Percentiles rank a stretch among this genome's conserved stretches.
These are phyloP conservation scores for Coemansia sp. DNA, from an alignment of 371 early-diverging fungal genomes.

Conservation along the genomic window DNA sequence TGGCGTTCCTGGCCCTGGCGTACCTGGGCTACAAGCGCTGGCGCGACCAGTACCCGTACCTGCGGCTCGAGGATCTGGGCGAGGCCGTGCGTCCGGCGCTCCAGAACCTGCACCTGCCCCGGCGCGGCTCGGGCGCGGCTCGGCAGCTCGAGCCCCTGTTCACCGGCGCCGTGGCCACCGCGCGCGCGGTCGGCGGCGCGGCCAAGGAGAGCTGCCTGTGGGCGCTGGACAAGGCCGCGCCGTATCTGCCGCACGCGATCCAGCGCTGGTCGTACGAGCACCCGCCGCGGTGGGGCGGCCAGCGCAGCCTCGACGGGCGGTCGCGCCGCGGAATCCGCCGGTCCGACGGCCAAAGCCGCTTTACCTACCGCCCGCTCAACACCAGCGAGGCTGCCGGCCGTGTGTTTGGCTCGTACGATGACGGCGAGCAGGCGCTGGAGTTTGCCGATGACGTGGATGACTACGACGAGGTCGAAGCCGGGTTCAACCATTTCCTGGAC, in stretches of 20 bases:
- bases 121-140: slow-evolving; percentile 13
- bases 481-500: slow-evolving; percentile 46
- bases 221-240: slow-evolving; percentile 38
- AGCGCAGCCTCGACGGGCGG: slow-evolving; percentile 34
- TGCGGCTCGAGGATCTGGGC: slow-evolving; percentile 46
- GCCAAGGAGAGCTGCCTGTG: slow-evolving; percentile 35
- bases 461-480: slow-evolving; percentile 45
- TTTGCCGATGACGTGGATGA: slow-evolving; percentile 17
- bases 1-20: slow-evolving; percentile 49
- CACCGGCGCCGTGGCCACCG: slow-evolving; percentile 34
- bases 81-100: slow-evolving; percentile 28
- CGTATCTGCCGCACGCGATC: slow-evolving; percentile 30
- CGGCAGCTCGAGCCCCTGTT: slow-evolving; percentile 38
- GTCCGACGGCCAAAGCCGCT: slow-evolving; percentile 15
- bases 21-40: slow-evolving; percentile 36
- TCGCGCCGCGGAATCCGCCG: slow-evolving; percentile 15
- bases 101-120: slow-evolving; percentile 14
- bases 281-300: slow-evolving; percentile 49
- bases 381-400: slow-evolving; percentile 29
- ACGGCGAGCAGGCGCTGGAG: slow-evolving; percentile 5
- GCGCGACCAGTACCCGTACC: slow-evolving; percentile 40
- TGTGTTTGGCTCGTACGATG: slow-evolving; percentile 18
- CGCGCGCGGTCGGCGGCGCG: slow-evolving; percentile 28
- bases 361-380: slow-evolving; percentile 28
- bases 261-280: slow-evolving; percentile 51